Base-by-base conservation (phyloP, 2,329 filamentous ascomycete species). In the Colletotrichum falcatum region DNA sequence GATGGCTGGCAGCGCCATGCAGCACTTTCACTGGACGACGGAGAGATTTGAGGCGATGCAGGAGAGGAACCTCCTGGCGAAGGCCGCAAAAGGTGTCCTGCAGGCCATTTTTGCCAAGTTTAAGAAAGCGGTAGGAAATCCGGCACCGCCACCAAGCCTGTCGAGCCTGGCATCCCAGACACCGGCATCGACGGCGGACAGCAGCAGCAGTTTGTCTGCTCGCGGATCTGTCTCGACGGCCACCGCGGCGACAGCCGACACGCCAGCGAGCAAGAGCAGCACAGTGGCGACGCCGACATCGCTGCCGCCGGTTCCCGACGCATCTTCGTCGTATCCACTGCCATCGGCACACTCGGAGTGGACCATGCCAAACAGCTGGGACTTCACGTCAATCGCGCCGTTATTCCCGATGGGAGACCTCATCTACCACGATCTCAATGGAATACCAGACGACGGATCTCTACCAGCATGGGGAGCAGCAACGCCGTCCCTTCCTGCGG, bases 21-120 rank as follows among this genome's bases (percentile, higher is more conserved):
- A 88, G 74, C 87, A 90, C 73, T 89, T 89, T 73, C 83, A 85
- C 54, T 90, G 87, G 87, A 86, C 86, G 1, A 85, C 88, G 71
- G 84, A 89, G 73, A 83, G 88, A 6, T 90, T 90, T 72, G 82
- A 86, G 63, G 84, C 82, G 48, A 89, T 90, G 82, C 82, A 83
- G 18, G 81, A 81, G 35, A 82, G 85, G 33, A 90, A 89, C 70
- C 78, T 82, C 0, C 82, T 90, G 30, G 88, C 88, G 3, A 85
- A 82, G 53, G 82, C 86, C 2, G 88, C 87, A 0, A 79, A 87
- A 20, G 85, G 86, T 12, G 87, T 90, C 1, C 78, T 90, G 12
- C 84, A 83, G 72, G 87, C 87, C 18, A 87, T 90, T 58, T 82
- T 86, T 61, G 79, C 85, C 67, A 85, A 87, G 28, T 82, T 90